Evolutionary conservation across 2,329 filamentous ascomycete genomes (phyloP), one percentile per base, ranked within the genome.

Genomic region (Lachnellula arida): DNA sequence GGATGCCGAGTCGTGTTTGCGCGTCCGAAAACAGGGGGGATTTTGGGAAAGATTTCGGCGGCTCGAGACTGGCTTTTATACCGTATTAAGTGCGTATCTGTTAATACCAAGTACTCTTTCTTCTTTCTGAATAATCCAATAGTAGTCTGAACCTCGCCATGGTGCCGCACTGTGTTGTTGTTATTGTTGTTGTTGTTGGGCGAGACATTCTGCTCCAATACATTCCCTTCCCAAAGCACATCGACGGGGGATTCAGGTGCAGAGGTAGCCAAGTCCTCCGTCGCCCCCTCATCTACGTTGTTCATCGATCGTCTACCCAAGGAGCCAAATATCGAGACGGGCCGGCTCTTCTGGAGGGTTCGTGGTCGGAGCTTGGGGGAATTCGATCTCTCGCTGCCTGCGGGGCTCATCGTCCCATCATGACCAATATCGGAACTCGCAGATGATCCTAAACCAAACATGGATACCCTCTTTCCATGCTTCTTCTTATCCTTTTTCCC

Each of bases 61-160:
- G 86, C 86, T 68, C 86, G 86, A 46, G 76, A 73, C 62, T 87
- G 83, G 64, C 75, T 86, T 70, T 88, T 87, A 74, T 86, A 88
- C 12, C 86, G 79, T 53, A 88, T 72, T 54, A 89, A 72, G 68
- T 88, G 83, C 5, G 79, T 81, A 61, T 88, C 86, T 6, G 85
- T 89, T 61, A 89, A 74, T 14, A 89, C 86, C 53, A 89, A 73
- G 64, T 87, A 89, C 68, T 89, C 85, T 70, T 80, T 86, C 73
- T 85, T 87, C 73, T 87, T 88, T 68, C 85, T 77, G 71, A 88
- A 87, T 77, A 89, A 82, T 57, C 82, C 81, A 54, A 81, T 85
- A 49, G 82, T 84, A 12, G 83, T 88, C 70, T 89, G 85, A 15
- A 88, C 82, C 67, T 88, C 86, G 39, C 86, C 86, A 72, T 88